These are phyloP conservation scores for Aspergillus candidus DNA, from an alignment of 2,329 filamentous ascomycete species.

Conservation along the genomic window DNA sequence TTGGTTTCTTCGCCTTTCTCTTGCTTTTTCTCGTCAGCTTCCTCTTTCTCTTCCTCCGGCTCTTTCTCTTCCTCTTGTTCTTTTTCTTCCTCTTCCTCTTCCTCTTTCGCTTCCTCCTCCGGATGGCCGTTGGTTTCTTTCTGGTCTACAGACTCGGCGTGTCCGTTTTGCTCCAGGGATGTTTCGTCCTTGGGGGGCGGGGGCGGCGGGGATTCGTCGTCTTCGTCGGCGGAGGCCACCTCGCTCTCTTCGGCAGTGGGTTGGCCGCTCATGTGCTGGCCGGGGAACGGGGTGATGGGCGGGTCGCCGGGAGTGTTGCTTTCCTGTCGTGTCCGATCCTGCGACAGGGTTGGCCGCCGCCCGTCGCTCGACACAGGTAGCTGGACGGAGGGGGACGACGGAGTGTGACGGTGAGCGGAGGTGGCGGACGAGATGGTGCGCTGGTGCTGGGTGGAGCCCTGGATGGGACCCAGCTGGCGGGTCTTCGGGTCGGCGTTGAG, in stretches of 20 bases:
- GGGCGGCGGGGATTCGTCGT: constrained; percentile 18
- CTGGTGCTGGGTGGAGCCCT: constrained; percentile 28
- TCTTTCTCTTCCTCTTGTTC: background rate
- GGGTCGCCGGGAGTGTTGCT: constrained; percentile 21
- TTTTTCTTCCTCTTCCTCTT: constrained; percentile 8
- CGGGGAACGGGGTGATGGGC: constrained; percentile 31
- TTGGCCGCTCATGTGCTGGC: constrained; percentile 23
- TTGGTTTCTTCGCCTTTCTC: constrained; percentile 10
- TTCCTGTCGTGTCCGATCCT: constrained; percentile 16
- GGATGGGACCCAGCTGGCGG: constrained; percentile 44
- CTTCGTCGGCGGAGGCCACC: constrained; percentile 20
- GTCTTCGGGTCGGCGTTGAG: constrained; percentile 73
- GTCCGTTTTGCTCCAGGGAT: constrained; percentile 17
- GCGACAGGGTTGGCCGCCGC: constrained; percentile 14
- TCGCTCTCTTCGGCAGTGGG: constrained; percentile 24
- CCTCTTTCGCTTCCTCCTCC: background rate
- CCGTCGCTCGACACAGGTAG: constrained; percentile 9
- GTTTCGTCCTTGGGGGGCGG: constrained; percentile 18
- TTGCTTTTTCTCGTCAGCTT: constrained; percentile 4
- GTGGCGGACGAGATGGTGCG: constrained; percentile 28
- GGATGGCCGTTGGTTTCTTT: background rate
- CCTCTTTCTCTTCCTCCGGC: constrained; percentile 9
- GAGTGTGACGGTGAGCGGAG: constrained; percentile 8
- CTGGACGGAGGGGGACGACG: constrained; percentile 13
- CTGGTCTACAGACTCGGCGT: constrained; percentile 5